phyloP scores from a whole-genome alignment of 805 yeast genomes.

The Candida pini region DNA sequence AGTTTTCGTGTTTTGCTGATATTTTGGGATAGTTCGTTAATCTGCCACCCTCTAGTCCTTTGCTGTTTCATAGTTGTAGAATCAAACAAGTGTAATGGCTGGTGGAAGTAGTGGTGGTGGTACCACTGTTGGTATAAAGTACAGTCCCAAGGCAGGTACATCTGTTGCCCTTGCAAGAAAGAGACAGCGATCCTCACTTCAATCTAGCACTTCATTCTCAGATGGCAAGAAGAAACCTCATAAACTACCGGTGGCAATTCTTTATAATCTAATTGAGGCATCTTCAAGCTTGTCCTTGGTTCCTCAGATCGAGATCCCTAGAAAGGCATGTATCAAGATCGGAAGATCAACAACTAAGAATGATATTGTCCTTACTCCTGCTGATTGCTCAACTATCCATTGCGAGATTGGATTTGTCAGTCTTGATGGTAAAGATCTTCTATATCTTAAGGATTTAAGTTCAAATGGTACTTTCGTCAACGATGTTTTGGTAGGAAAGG shows the following conservation, averaged over 20 bases:
- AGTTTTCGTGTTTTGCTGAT: no score
- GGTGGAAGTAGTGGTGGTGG: no score
- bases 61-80: no score
- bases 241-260: slow-evolving; percentile 4
- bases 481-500: slow-evolving; percentile 46
- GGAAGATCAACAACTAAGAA: slow-evolving; percentile 36
- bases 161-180: no score
- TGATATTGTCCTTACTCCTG: slow-evolving; percentile 39
- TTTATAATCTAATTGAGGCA: slow-evolving; percentile 14
- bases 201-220: no score
- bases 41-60: no score
- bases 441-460: slow-evolving; percentile 50
- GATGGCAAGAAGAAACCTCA: slow-evolving; percentile 3
- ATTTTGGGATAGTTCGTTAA: no score
- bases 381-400: slow-evolving; percentile 62
- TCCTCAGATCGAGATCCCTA: slow-evolving; percentile 8
- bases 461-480: slow-evolving; percentile 68
- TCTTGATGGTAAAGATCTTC: slow-evolving; percentile 30
- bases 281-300: background rate
- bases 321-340: slow-evolving; percentile 13
- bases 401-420: slow-evolving; percentile 45
- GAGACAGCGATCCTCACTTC: no score
- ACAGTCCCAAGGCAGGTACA: no score
- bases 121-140: no score
- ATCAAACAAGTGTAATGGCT: no score